Conservation (phyloP, 257 asterid species). For the Coffea eugenioides region DNA sequence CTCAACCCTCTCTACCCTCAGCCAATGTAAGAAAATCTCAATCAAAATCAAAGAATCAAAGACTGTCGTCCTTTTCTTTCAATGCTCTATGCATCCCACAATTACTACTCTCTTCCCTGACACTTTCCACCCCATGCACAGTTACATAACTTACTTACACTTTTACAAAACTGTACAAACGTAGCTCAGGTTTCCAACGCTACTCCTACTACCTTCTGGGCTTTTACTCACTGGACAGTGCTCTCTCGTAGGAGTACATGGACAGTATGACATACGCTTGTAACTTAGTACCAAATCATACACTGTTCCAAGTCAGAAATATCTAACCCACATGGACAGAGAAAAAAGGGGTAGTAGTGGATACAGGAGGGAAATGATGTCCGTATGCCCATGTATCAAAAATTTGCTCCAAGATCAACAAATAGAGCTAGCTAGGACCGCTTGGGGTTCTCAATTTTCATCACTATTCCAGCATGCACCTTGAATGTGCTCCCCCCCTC, state of each 20-base stretch:
- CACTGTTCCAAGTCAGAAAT: constrained; percentile 28
- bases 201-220: constrained; percentile 34
- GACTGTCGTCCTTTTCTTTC: constrained; percentile 33
- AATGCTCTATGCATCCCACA: constrained; percentile 23
- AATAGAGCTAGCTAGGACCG: not conserved
- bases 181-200: constrained; percentile 25
- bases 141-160: constrained; percentile 24
- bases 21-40: constrained; percentile 31
- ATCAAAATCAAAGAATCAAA: constrained; percentile 33
- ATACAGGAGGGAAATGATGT: not conserved
- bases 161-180: constrained; percentile 22
- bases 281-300: constrained; percentile 8
- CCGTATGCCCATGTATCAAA: not conserved
- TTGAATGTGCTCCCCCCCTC: not conserved
- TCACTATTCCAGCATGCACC: not conserved
- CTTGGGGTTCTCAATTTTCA: not conserved
- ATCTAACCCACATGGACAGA: not conserved
- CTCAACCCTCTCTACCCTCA: constrained; percentile 7
- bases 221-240: constrained; percentile 7
- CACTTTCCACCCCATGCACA: constrained; percentile 13
- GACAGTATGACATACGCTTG: no score
- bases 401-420: not conserved
- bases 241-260: not conserved
- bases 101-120: constrained; percentile 16
- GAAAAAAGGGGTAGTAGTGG: not conserved